Conservation (phyloP, 169 alveolate genomes). For the Eimeria brunetti region DNA sequence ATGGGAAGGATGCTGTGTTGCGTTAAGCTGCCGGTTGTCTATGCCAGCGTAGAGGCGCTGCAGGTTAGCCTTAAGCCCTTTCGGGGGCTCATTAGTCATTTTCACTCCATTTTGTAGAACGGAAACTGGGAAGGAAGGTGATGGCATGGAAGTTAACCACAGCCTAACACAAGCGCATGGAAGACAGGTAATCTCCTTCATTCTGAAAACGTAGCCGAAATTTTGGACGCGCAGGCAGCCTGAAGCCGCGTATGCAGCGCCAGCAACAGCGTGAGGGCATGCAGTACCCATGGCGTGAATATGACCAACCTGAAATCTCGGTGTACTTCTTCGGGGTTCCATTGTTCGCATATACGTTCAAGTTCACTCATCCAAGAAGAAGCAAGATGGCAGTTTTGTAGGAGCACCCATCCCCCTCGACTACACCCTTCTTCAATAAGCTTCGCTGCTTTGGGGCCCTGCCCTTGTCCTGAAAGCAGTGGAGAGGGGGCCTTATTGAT, state of each 20-base stretch:
- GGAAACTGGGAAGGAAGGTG: constrained; percentile 90
- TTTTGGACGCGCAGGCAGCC: neutral
- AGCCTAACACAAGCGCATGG: constrained; percentile 75
- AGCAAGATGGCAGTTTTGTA: constrained; percentile 97
- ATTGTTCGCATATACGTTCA: constrained; percentile 92
- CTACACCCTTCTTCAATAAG: constrained; percentile 91
- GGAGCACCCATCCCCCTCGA: constrained; percentile 96
- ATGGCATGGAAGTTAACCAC: constrained; percentile 96
- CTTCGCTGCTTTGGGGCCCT: constrained; percentile 96
- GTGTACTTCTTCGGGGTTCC: constrained; percentile 77
- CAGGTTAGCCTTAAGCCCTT: constrained; percentile 94
- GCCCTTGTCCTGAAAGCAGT: constrained; percentile 92
- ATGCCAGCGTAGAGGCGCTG: constrained; percentile 84
- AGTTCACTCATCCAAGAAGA: constrained; percentile 95
- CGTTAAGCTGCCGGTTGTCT: constrained; percentile 80
- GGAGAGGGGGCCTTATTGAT: constrained; percentile 76
- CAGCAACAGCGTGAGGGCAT: neutral
- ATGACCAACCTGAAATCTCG: constrained; percentile 90
- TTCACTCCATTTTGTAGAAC: constrained; percentile 93
- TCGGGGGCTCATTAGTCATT: constrained; percentile 97
- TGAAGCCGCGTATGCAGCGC: neutral
- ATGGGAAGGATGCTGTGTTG: constrained; percentile 91
- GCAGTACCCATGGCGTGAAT: neutral
- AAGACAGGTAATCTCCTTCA: neutral
- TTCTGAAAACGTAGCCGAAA: neutral